Evolutionary conservation across 176 grass and related monocot species (phyloP).

Genomic region (Zea luxurians): DNA sequence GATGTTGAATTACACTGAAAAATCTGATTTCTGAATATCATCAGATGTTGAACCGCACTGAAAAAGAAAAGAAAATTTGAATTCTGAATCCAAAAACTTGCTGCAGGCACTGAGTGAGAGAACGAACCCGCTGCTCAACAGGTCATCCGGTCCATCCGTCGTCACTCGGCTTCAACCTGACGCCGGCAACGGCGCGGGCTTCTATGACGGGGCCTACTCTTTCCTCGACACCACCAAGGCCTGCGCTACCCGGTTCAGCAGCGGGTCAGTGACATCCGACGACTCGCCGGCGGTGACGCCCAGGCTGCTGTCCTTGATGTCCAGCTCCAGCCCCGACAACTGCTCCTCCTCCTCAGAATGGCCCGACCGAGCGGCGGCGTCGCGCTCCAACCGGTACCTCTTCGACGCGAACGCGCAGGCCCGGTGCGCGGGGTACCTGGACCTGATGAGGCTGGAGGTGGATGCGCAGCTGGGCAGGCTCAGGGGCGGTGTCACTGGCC

Average conservation of each 20-base stretch:
- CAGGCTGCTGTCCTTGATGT: conserved; percentile 22
- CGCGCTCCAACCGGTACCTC: conserved; percentile 18
- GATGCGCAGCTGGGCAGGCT: conserved; percentile 62
- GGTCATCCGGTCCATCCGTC: conserved; percentile 13
- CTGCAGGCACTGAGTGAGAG: conserved; percentile 43
- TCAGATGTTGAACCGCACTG: background rate
- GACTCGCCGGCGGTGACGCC: too few relatives aligned
- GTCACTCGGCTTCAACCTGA: background rate
- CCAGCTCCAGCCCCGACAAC: conserved; percentile 39
- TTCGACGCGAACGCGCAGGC: conserved; percentile 11
- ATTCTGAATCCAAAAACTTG: background rate
- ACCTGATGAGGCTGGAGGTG: conserved; percentile 49
- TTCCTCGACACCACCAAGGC: conserved; percentile 28
- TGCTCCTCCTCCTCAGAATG: conserved; percentile 32
- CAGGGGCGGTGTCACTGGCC: conserved; percentile 55
- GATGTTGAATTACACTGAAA: background rate
- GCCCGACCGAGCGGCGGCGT: conserved; percentile 11
- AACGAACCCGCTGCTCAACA: conserved; percentile 20
- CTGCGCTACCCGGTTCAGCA: background rate
- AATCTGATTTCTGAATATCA: background rate
- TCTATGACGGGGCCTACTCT: conserved; percentile 28
- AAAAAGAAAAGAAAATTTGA: background rate
- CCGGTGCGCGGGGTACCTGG: conserved; percentile 17
- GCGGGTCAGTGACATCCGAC: too few relatives aligned
- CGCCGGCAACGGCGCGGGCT: background rate